A percentile compares a stretch with the other conserved stretches of the same genome.
These are phyloP conservation scores for Suhomyces xylopsoci DNA, from an alignment of 805 yeast species.

Conservation along the genomic window DNA sequence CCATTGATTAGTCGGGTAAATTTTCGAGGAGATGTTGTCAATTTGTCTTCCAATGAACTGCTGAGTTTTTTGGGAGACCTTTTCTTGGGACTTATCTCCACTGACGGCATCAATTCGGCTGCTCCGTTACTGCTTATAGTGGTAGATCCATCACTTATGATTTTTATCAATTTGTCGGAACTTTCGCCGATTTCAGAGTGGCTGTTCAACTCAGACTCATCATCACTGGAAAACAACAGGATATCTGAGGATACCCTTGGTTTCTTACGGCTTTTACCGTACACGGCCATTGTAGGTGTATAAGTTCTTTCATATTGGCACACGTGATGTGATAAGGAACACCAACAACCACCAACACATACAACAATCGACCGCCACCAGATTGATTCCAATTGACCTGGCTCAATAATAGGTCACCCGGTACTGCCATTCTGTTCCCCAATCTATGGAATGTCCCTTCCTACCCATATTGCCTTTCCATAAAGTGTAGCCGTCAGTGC, in stretches of 20 bases:
- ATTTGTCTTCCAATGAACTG: not conserved
- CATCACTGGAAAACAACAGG: slow-evolving; percentile 14
- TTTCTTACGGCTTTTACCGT: slow-evolving; percentile 9
- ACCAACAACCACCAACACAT: not conserved
- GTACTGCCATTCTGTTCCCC: no score
- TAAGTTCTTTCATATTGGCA: not conserved
- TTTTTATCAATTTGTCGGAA: not conserved
- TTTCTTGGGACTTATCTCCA: not conserved
- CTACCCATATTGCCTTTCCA: no score
- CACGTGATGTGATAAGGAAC: not conserved
- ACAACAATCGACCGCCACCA: no score
- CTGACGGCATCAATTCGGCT: slow-evolving; percentile 5
- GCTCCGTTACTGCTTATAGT: not conserved
- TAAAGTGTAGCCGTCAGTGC: no score
- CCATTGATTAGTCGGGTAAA: not conserved
- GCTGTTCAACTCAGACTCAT: slow-evolving; percentile 6
- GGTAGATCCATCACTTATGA: not conserved
- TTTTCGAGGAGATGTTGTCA: slow-evolving; percentile 19
- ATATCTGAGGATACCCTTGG: slow-evolving; percentile 1
- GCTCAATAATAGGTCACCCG: no score
- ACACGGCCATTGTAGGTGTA: slow-evolving; percentile 10
- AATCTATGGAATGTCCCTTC: no score
- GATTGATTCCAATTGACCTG: no score
- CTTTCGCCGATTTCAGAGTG: not conserved
- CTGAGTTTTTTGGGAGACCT: not conserved